Base-by-base conservation (phyloP, 345 rosid species). In the Cochlearia excelsa region DNA sequence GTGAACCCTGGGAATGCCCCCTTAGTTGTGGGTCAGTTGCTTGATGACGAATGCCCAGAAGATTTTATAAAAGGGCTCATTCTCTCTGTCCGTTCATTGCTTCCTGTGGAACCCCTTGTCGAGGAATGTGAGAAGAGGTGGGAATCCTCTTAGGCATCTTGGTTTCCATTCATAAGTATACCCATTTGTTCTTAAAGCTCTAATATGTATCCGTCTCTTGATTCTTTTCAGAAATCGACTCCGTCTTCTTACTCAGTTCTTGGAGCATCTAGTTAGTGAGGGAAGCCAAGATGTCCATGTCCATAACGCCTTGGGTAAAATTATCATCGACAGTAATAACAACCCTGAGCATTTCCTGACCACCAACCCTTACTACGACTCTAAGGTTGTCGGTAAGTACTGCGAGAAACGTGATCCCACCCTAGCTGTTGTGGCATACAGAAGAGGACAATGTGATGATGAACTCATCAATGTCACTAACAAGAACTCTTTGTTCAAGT, bases 401-500 rank as follows among this genome's bases (percentile, higher is more conserved):
- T 93, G 99, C 57, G 99, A 94, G 80, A 94, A 94, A 75, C 99
- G 97, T 46, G 99, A 94, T 79, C 99, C 99, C 28, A 94, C 97
- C 43, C 84, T 94, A 66, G 99, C 99, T 46, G 99, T 94, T 65
- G 96, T 94, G 70, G 99, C 99, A 38, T 94, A 94, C 65, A 77
- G 97, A 56, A 81, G 99, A 76, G 99, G 99, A 54, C 97, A 89
- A 60, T 94, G 99, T 60, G 99, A 94, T 28, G 95, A 85, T 49
- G 99, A 94, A 74, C 99, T 94, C 63, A 85, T 94, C 65, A 84
- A 82, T 71, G 99, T 94, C 58, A 94, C 99, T 49, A 94, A 94
- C 73, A 94, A 90, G 82, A 94, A 87, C 79, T 94, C 99, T 45
- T 70, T 94, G 83, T 94, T 94, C 77, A 94, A 94, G 71, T 71